phyloP scores from a whole-genome alignment of 192 early-diverging fungal species.

The Mortierella alpina region DNA sequence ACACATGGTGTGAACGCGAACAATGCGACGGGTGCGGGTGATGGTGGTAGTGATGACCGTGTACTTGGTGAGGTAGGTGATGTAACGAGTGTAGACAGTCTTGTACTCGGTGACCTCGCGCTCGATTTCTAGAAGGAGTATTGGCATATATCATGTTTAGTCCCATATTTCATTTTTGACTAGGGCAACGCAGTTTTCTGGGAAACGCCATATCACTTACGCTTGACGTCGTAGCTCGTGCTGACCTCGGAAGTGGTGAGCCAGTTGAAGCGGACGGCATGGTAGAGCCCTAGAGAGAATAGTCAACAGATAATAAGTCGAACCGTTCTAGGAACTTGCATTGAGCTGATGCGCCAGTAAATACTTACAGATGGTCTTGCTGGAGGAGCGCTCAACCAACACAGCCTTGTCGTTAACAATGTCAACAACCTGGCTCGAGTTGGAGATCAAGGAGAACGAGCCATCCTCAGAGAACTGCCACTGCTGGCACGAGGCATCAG shows the following conservation, averaged over 20 bases:
- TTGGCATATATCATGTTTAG: neutral
- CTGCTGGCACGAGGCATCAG: conserved; percentile 37
- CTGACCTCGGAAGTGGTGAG: conserved; percentile 18
- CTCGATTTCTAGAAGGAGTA: neutral
- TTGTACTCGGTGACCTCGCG: conserved; percentile 43
- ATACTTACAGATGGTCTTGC: conserved; percentile 36
- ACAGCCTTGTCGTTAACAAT: conserved; percentile 48
- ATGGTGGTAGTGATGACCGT: conserved; percentile 31
- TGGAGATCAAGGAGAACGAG: conserved; percentile 31
- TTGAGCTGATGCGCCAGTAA: neutral
- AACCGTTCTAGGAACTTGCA: too few species aligned
- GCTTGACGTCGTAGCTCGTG: conserved; percentile 11
- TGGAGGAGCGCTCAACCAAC: conserved; percentile 42
- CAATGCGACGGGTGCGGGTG: conserved; percentile 31
- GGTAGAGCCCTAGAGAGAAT: conserved; percentile 14
- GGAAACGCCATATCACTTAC: neutral
- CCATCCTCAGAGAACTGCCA: conserved; percentile 50
- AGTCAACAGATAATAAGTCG: neutral
- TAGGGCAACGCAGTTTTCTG: neutral
- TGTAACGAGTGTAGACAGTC: conserved; percentile 52
- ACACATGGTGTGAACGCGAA: conserved; percentile 29
- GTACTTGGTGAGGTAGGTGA: conserved; percentile 41
- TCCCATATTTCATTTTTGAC: neutral
- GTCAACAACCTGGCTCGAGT: conserved; percentile 37
- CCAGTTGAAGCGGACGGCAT: conserved; percentile 28